Conservation (phyloP, 768 basidiomycete species). For the Leccinum aurantiacum region DNA sequence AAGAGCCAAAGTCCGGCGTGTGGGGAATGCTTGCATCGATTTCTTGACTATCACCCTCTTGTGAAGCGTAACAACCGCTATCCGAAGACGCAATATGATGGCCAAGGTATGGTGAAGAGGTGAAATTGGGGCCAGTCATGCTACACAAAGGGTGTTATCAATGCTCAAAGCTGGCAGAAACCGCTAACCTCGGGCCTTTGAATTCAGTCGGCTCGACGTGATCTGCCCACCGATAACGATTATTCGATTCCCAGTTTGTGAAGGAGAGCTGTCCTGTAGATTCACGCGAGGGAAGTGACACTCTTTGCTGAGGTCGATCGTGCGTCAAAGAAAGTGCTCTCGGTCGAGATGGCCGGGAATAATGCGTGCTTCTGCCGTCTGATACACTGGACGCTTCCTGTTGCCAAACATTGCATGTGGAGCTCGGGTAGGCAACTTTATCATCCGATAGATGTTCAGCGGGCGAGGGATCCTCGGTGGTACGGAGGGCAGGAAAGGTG, state of each 20-base stretch:
- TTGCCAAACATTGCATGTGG: conserved; percentile 18
- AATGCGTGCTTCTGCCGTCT: conserved; percentile 3
- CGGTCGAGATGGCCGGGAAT: conserved; percentile 21
- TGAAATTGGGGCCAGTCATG: conserved; percentile 7
- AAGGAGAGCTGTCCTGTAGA: conserved; percentile 31
- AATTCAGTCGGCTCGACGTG: conserved; percentile 15
- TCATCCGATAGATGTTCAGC: conserved; percentile 1
- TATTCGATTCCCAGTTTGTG: conserved; percentile 27
- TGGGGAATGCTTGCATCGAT: conserved; percentile 36
- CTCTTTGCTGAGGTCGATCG: conserved; percentile 18
- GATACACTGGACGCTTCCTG: conserved; percentile 1
- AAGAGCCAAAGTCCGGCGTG: conserved; percentile 47
- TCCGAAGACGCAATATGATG: conserved; percentile 19
- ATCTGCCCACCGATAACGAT: conserved; percentile 23
- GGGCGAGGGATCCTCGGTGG: neutral
- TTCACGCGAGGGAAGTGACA: conserved; percentile 25
- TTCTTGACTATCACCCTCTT: conserved; percentile 36
- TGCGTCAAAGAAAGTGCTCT: conserved; percentile 34
- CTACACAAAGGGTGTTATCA: conserved; percentile 16
- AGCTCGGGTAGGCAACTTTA: neutral
- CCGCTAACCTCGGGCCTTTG: conserved; percentile 16
- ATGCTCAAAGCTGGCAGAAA: neutral
- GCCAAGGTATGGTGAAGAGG: conserved; percentile 15
- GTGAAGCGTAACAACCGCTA: conserved; percentile 13
- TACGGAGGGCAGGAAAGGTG: conserved; percentile 14